A percentile compares a stretch with the other conserved stretches of the same genome.
phyloP scores from a whole-genome alignment of 2,329 filamentous ascomycete species.

The Beauveria asiatica region DNA sequence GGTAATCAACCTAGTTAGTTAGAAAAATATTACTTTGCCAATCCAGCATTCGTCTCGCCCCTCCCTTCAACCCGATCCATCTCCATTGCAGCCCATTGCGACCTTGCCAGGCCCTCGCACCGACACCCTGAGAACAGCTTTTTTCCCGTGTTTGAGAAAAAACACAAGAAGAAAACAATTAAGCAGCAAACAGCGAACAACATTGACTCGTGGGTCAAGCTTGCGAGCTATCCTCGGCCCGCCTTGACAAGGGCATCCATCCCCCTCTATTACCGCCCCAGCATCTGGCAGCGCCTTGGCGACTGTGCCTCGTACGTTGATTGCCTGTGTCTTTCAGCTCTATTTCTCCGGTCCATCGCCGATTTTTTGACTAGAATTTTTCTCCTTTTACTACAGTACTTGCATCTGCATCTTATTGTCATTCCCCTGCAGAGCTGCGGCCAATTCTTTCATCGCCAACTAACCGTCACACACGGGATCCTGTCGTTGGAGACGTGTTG shows the following conservation, averaged over 20 bases:
- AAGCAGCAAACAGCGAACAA: too few species aligned
- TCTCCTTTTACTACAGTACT: neutral
- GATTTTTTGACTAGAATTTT: neutral
- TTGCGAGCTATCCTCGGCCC: neutral
- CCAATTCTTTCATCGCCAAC: neutral
- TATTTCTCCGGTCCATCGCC: neutral
- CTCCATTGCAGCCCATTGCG: neutral
- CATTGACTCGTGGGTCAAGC: neutral
- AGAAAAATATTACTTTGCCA: neutral
- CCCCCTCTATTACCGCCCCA: neutral
- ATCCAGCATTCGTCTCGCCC: neutral
- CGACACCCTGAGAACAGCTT: neutral
- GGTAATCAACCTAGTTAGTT: neutral
- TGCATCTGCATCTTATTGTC: neutral
- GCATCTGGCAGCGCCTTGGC: conserved; percentile 4
- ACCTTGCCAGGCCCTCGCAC: neutral
- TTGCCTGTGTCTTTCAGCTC: conserved; percentile 1
- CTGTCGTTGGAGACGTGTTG: conserved; percentile 9
- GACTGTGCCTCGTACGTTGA: conserved; percentile 4
- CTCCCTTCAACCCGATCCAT: neutral
- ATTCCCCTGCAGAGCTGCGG: neutral
- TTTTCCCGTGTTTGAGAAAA: neutral
- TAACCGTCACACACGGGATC: neutral
- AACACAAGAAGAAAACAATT: neutral
- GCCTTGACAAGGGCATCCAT: neutral